Percentiles rank a stretch among this genome's conserved stretches.
These are phyloP conservation scores for Calonectria montana DNA, from an alignment of 2,329 filamentous ascomycete species.

Conservation along the genomic window DNA sequence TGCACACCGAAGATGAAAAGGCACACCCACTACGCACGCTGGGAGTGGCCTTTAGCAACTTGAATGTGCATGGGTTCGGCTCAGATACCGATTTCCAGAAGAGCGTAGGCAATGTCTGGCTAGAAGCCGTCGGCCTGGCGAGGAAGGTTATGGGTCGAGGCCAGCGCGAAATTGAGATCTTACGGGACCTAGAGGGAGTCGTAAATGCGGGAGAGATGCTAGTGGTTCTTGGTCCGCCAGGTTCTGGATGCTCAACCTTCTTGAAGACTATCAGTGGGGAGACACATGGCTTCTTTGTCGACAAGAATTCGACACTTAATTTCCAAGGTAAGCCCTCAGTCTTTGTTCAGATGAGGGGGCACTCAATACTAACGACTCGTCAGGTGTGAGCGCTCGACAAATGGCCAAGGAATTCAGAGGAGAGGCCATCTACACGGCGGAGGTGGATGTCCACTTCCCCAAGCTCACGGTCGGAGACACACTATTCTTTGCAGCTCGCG, in stretches of 20 bases:
- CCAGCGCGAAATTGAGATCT: constrained; percentile 33
- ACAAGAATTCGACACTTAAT: constrained; percentile 52
- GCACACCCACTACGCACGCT: background rate
- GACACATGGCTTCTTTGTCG: constrained; percentile 52
- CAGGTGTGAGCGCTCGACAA: constrained; percentile 44
- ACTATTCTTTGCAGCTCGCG: constrained; percentile 65
- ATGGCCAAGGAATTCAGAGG: constrained; percentile 61
- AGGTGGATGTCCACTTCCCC: constrained; percentile 73
- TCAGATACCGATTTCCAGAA: background rate
- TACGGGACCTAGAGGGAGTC: constrained; percentile 39
- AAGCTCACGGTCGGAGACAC: constrained; percentile 74
- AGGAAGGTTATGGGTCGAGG: background rate
- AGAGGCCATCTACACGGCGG: constrained; percentile 49
- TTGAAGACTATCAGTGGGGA: constrained; percentile 69
- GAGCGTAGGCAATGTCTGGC: constrained; percentile 1
- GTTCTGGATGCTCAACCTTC: constrained; percentile 60
- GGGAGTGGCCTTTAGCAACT: constrained; percentile 1
- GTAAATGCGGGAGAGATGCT: constrained; percentile 44
- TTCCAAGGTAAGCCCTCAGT: constrained; percentile 59
- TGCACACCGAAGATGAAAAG: background rate
- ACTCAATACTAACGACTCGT: background rate
- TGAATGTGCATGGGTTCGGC: constrained; percentile 6
- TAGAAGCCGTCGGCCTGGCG: background rate
- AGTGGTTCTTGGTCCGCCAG: constrained; percentile 54
- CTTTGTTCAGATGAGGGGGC: background rate